A percentile compares a stretch with the other conserved stretches of the same genome.
These are phyloP conservation scores for Croton setiger DNA, from an alignment of 441 rosid genomes.

Conservation along the genomic window DNA sequence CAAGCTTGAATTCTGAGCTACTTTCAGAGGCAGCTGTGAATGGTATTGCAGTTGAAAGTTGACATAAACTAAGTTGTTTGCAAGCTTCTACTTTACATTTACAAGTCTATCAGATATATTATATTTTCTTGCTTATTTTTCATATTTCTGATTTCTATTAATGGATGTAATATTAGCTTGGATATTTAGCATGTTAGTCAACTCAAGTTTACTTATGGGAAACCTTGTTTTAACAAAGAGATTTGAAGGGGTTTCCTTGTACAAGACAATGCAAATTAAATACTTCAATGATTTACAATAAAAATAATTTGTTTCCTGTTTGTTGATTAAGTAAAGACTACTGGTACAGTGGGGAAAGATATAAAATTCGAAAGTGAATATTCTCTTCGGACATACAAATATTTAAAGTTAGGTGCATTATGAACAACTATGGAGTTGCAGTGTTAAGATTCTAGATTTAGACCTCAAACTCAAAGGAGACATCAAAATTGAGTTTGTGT, in stretches of 20 bases:
- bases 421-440: not conserved
- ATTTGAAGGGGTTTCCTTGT: not conserved
- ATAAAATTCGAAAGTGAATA: not conserved
- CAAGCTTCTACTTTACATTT: not conserved
- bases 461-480: not conserved
- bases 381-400: not conserved
- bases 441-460: not conserved
- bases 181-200: not conserved
- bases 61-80: slow-evolving; percentile 17
- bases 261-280: not conserved
- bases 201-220: not conserved
- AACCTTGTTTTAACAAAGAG: not conserved
- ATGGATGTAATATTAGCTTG: slow-evolving; percentile 1
- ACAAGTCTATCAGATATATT: not conserved
- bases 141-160: not conserved
- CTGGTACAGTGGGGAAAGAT: not conserved
- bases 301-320: not conserved
- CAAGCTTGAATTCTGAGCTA: slow-evolving; percentile 83
- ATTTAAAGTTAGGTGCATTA: not conserved
- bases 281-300: not conserved
- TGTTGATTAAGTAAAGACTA: not conserved
- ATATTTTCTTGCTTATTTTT: not conserved
- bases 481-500: not conserved
- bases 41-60: slow-evolving; percentile 49
- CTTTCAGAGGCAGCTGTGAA: slow-evolving; percentile 98